These are phyloP conservation scores for Stephania japonica DNA, from an alignment of 164 flowering plant genomes.

Conservation along the genomic window DNA sequence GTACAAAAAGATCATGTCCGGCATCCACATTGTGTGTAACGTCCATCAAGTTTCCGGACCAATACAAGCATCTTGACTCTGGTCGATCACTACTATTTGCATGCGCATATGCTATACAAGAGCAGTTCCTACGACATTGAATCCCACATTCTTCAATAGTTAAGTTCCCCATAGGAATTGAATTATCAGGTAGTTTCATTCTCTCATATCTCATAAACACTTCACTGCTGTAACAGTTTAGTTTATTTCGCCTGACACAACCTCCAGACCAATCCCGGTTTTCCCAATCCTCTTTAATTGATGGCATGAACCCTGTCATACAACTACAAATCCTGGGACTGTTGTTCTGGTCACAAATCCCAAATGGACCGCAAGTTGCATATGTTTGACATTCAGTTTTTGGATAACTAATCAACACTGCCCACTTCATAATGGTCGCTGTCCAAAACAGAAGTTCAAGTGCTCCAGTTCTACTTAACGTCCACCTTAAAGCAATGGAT, in stretches of 20 bases:
- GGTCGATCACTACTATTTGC: background rate
- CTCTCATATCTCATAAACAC: background rate
- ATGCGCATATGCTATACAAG: background rate
- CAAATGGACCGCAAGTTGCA: constrained; percentile 11
- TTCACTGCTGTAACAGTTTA: background rate
- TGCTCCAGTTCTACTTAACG: background rate
- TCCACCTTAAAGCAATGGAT: background rate
- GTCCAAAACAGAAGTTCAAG: background rate
- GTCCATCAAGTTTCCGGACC: background rate
- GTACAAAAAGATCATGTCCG: no score
- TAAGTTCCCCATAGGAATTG: background rate
- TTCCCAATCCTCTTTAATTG: background rate
- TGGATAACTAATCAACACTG: background rate
- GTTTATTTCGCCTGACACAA: background rate
- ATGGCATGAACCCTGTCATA: background rate
- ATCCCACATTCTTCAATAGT: no score
- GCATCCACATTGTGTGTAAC: background rate
- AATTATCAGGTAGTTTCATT: background rate
- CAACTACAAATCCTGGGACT: constrained; percentile 2
- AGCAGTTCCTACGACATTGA: background rate
- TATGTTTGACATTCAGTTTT: constrained; percentile 5
- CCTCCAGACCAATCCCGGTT: background rate
- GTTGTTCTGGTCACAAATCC: constrained; percentile 2
- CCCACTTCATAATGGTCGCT: background rate
- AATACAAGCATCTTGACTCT: background rate